phyloP scores from a whole-genome alignment of 2,329 filamentous ascomycete genomes.

The Fusarium nanum region DNA sequence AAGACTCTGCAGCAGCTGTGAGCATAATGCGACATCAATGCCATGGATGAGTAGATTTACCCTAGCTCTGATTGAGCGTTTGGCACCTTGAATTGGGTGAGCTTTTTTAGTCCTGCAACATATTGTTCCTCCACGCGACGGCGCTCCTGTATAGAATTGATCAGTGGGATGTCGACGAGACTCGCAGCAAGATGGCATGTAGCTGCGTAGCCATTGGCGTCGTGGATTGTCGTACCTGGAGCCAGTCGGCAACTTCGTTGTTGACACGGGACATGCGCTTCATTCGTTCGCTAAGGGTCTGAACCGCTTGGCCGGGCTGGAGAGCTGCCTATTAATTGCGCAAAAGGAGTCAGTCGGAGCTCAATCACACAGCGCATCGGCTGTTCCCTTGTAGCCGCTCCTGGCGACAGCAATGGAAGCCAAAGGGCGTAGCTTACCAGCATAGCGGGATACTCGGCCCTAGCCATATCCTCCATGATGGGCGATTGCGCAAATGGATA shows the following conservation, averaged over 20 bases:
- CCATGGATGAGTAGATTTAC: conserved; percentile 64
- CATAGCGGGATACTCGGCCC: conserved; percentile 92
- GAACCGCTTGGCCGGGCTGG: conserved; percentile 83
- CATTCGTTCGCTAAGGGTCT: conserved; percentile 85
- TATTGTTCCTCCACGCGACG: conserved; percentile 93
- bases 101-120: conserved; percentile 84
- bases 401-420: conserved; percentile 4
- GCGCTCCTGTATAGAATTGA: conserved; percentile 74
- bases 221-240: conserved; percentile 74
- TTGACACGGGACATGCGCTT: conserved; percentile 89
- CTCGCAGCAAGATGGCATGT: background rate
- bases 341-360: conserved; percentile 33
- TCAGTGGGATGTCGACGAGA: conserved; percentile 15
- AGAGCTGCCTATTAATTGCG: conserved; percentile 73
- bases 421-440: conserved; percentile 73
- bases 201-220: conserved; percentile 18
- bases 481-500: conserved; percentile 48
- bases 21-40: conserved; percentile 18
- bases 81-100: conserved; percentile 78
- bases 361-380: background rate
- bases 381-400: background rate
- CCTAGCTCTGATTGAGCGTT: conserved; percentile 85
- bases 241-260: conserved; percentile 92
- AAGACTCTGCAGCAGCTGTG: conserved; percentile 75
- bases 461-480: conserved; percentile 79